Evolutionary conservation across 2,329 filamentous ascomycete species (phyloP).

Genomic region (Phialophora verrucosa): DNA sequence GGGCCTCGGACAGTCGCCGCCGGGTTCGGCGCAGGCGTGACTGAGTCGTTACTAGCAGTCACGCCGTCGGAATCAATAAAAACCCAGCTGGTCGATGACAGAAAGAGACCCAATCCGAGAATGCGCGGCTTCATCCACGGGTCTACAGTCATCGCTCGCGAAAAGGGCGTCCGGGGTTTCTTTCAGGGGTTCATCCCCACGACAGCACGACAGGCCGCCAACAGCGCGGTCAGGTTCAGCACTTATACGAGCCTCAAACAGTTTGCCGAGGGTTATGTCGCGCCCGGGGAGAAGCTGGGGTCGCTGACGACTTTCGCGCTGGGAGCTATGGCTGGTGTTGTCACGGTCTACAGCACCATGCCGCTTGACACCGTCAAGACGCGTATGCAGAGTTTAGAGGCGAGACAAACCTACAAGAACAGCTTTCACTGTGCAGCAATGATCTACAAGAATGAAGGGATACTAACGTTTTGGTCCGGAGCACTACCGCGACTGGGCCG

Average conservation of each 20-base stretch:
- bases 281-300: conserved; percentile 93
- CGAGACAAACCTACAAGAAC: conserved; percentile 80
- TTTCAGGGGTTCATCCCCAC: conserved; percentile 97
- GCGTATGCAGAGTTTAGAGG: conserved; percentile 95
- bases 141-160: conserved; percentile 81
- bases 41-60: conserved; percentile 89
- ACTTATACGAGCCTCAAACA: conserved; percentile 91
- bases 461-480: conserved; percentile 92
- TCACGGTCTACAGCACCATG: conserved; percentile 77
- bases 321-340: conserved; percentile 83
- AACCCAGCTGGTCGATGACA: conserved; percentile 96
- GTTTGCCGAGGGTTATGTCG: conserved; percentile 86
- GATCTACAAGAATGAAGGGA: conserved; percentile 87
- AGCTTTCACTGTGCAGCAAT: conserved; percentile 79
- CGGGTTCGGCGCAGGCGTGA: conserved; percentile 92
- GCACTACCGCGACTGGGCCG: conserved; percentile 83
- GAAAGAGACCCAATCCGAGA: conserved; percentile 81
- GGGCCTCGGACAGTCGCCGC: conserved; percentile 90
- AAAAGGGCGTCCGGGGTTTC: conserved; percentile 88
- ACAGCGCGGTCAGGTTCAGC: conserved; percentile 88
- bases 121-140: conserved; percentile 93
- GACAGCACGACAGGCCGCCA: conserved; percentile 91
- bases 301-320: conserved; percentile 86
- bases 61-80: conserved; percentile 99
- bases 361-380: conserved; percentile 95